Conservation (phyloP, 768 basidiomycete genomes). For the Mycena epipterygia region DNA sequence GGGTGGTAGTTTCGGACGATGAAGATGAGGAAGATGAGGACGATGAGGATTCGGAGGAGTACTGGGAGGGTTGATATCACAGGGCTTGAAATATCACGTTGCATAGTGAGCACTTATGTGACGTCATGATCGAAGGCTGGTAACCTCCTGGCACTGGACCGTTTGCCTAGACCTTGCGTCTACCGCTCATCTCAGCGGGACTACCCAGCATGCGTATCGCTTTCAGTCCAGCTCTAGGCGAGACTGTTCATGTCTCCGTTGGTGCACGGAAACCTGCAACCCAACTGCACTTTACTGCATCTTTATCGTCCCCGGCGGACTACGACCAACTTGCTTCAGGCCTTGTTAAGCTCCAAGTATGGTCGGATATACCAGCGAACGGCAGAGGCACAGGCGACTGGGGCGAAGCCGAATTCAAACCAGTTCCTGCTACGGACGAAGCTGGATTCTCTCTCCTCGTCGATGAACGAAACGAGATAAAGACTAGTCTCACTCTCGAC, state of each 20-base stretch:
- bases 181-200: no score
- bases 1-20: background rate
- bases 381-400: conserved; percentile 43
- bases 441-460: conserved; percentile 30
- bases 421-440: background rate
- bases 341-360: conserved; percentile 56
- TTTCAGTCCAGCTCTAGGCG: conserved; percentile 56
- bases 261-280: conserved; percentile 3
- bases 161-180: no score
- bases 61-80: no score
- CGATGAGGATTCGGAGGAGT: conserved; percentile 25
- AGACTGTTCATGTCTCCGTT: conserved; percentile 43
- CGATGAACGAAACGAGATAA: background rate
- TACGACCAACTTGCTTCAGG: conserved; percentile 47
- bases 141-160: no score
- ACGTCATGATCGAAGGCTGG: conserved; percentile 29
- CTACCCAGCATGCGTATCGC: conserved; percentile 52
- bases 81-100: no score
- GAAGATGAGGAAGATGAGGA: conserved; percentile 32
- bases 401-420: conserved; percentile 50
- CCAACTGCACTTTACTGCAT: conserved; percentile 54
- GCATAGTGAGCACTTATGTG: conserved; percentile 24
- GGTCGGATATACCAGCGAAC: conserved; percentile 53
- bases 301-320: conserved; percentile 43
- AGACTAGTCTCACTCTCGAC: conserved; percentile 25